A percentile compares a stretch with the other conserved stretches of the same genome.
These are phyloP conservation scores for Persicaria maculosa DNA, from an alignment of 148 eudicot species.

Conservation along the genomic window DNA sequence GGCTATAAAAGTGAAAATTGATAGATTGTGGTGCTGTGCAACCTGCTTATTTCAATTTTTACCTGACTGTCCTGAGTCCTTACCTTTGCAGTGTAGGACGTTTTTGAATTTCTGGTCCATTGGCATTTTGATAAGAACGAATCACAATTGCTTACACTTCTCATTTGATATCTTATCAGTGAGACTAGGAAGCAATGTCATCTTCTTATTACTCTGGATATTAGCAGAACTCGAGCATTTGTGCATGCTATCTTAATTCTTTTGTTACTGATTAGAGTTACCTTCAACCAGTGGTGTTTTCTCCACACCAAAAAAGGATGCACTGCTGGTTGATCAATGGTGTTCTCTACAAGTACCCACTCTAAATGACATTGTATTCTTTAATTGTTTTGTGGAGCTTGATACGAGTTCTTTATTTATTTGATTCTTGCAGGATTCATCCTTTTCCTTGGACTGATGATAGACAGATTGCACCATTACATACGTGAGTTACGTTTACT, in stretches of 20 bases:
- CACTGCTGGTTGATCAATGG: too few species aligned
- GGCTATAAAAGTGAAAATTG: neutral
- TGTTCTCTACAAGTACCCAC: neutral
- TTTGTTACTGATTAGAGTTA: neutral
- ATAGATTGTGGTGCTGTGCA: neutral
- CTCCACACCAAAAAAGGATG: too few species aligned
- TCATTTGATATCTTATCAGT: neutral
- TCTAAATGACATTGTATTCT: neutral
- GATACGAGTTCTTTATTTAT: constrained; percentile 3
- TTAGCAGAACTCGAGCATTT: neutral
- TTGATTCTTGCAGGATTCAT: constrained; percentile 32
- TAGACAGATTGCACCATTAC: constrained; percentile 42
- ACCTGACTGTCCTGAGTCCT: too few species aligned
- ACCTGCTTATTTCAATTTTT: neutral
- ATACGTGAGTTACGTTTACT: constrained; percentile 38
- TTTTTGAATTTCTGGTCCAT: neutral
- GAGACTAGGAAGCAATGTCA: neutral
- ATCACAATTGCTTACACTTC: neutral
- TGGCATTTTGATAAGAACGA: neutral
- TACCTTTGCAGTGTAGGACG: neutral
- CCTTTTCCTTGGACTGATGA: constrained; percentile 41
- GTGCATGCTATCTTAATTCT: neutral
- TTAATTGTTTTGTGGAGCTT: neutral
- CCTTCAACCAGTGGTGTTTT: neutral
- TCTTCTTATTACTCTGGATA: neutral